Percentiles rank a stretch among this genome's conserved stretches.
Evolutionary conservation across 805 yeast species (phyloP).

Genomic region (Zygosaccharomyces lentus): DNA sequence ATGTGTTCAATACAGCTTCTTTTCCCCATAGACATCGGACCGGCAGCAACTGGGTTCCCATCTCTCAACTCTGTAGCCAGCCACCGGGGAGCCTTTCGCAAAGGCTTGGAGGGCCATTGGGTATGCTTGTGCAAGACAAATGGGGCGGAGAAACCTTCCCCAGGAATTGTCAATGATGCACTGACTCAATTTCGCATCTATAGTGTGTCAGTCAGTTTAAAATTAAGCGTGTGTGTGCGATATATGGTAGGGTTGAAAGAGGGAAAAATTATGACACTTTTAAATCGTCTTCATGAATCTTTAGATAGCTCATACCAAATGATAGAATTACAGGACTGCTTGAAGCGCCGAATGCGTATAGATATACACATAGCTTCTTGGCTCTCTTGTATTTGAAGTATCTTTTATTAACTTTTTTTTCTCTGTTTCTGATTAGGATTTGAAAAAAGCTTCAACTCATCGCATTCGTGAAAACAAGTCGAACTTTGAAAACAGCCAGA

Average conservation of each 20-base stretch:
- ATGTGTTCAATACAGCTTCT: conserved; percentile 70
- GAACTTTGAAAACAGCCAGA: background rate
- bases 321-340: no score
- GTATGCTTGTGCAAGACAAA: background rate
- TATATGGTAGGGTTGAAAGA: no score
- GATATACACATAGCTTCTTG: no score
- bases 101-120: conserved; percentile 66
- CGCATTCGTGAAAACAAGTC: background rate
- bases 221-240: no score
- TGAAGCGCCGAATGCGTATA: no score
- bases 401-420: no score
- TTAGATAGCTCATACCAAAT: no score
- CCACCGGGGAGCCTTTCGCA: conserved; percentile 76
- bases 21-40: conserved; percentile 76
- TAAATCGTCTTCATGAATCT: no score
- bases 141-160: background rate
- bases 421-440: background rate
- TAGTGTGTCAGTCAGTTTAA: background rate
- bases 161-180: background rate
- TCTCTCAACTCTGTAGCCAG: conserved; percentile 74
- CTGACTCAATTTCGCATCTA: background rate
- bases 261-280: no score
- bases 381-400: no score
- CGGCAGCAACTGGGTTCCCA: conserved; percentile 78
- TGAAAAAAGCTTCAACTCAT: background rate